Evolutionary conservation across 108 stramenopile genomes (phyloP), one percentile per base, ranked within the genome.

Genomic region (Aureococcus anophagefferens): DNA sequence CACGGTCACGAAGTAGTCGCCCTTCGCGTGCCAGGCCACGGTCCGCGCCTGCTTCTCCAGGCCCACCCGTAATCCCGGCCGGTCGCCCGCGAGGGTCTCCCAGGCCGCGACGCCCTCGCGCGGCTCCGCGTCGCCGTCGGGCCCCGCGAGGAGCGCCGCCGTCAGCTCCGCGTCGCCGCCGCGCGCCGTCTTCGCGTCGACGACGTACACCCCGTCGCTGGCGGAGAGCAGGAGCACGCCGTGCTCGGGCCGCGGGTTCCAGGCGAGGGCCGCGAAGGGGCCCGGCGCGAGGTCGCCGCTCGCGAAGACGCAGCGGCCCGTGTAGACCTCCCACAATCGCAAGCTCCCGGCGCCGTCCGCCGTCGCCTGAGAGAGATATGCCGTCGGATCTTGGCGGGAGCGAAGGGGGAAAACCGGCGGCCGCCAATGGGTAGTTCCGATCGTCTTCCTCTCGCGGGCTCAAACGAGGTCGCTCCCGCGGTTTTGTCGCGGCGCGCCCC

Each of bases 1-100:
- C 32, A 99, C 91, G 0, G 94, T 91, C 14, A 90, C 91, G 72
- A 99, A 91, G 79, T 99, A 99, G 76, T 97, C 98, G 15, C 98
- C 98, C 82, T 94, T 96, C 13, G 76, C 69, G 75, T 99, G 98
- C 97, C 97, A 99, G 31, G 82, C 77, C 29, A 92, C 81, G 29
- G 74, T 84, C 30, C 84, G 72, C 63, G 91, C 87, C 63, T 87
- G 87, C n/a, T n/a, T n/a, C n/a, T n/a, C n/a, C n/a, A n/a, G n/a
- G n/a, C n/a, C n/a, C n/a, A n/a, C 13, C 77, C 76, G 45, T 83
- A 87, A n/a, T n/a, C n/a, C n/a, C n/a, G n/a, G n/a, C n/a, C n/a
- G n/a, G n/a, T 46, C 71, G n/a, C 4, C 59, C 34, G 59, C 21
- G 13, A 62, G 35, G n/a, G 34, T 29, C 18, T 0, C 5, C 28